Evolutionary conservation across 352 stramenopile genomes (phyloP), one percentile per base, ranked within the genome.

Genomic region (Pythium insidiosum): DNA sequence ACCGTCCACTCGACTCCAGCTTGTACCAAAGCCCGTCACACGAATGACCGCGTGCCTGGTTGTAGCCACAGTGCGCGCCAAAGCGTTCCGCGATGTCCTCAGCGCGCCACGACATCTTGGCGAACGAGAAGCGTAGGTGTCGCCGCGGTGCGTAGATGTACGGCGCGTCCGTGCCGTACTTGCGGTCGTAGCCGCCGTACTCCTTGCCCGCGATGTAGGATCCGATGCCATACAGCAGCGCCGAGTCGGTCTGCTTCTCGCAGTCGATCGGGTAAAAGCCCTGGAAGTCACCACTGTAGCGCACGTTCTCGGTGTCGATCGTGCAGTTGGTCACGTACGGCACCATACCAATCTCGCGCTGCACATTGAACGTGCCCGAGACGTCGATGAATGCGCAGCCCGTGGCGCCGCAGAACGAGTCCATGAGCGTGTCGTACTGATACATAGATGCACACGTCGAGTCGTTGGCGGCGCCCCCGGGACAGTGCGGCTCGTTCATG

Each of bases 141-240:
- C 62, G 61, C 3, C 65, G 55, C 5, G 63, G 62, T 2, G 58
- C 57, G 6, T 45, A 22, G 23, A 80, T 59, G 43, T 61, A 75
- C 15, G 63, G 59, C 33, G 45, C 29, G 7, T 53, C 26, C 9
- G 45, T 48, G 6, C 39, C 56, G 20, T 45, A 49, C 3, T 39
- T 21, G 4, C 31, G 45, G 35, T 48, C 33, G 25, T 46, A 41
- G 26, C 25, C 39, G 19, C 52, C 53, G 37, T 63, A 80, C 10
- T 61, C 50, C 20, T 72, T 60, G 13, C 59, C 68, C 2, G 53
- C 43, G 42, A 80, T 67, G 52, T 73, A 70, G 42, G 68, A 73
- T 11, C 63, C 61, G 42, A 74, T 59, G 16, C 60, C 63, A 33
- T 68, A 74, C 1, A 74, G 16, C 10, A 80, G 51, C 6, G 52